Percentiles rank a stretch among this genome's conserved stretches.
Evolutionary conservation across 768 basidiomycete species (phyloP).

Genomic region (Naganishia vaughanmartiniae): DNA sequence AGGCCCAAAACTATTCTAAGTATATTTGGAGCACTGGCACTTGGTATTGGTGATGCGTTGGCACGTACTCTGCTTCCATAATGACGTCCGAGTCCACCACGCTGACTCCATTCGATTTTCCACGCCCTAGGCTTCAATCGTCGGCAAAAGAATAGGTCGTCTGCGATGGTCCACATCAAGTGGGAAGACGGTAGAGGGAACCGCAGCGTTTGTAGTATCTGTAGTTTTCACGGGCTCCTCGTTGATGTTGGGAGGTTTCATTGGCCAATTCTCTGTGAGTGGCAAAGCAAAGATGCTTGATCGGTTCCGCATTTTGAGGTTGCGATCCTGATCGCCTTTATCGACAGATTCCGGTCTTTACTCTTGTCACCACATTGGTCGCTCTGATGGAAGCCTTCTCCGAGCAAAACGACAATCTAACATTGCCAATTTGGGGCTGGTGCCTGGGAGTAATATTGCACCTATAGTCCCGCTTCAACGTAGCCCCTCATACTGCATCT

Average conservation of each 20-base stretch:
- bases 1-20: slow-evolving; percentile 60
- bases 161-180: slow-evolving; percentile 80
- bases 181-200: slow-evolving; percentile 88
- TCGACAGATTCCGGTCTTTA: slow-evolving; percentile 66
- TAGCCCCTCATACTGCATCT: neutral
- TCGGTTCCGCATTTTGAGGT: neutral
- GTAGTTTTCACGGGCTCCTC: slow-evolving; percentile 68
- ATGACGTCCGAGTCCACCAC: neutral
- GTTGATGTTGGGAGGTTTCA: slow-evolving; percentile 67
- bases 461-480: slow-evolving; percentile 43
- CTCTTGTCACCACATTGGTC: slow-evolving; percentile 62
- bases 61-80: slow-evolving; percentile 56
- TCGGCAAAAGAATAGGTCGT: slow-evolving; percentile 78
- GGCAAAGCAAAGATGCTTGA: neutral
- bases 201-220: slow-evolving; percentile 71
- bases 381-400: slow-evolving; percentile 84
- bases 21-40: slow-evolving; percentile 80
- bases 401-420: slow-evolving; percentile 95
- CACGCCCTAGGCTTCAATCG: slow-evolving; percentile 72
- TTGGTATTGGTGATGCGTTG: slow-evolving; percentile 91
- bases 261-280: slow-evolving; percentile 74
- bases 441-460: slow-evolving; percentile 69
- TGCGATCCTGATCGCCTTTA: neutral
- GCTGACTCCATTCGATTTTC: neutral
- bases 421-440: slow-evolving; percentile 94